These are phyloP conservation scores for Talaromyces ruber DNA, from an alignment of 495 filamentous ascomycete species.

Conservation along the genomic window DNA sequence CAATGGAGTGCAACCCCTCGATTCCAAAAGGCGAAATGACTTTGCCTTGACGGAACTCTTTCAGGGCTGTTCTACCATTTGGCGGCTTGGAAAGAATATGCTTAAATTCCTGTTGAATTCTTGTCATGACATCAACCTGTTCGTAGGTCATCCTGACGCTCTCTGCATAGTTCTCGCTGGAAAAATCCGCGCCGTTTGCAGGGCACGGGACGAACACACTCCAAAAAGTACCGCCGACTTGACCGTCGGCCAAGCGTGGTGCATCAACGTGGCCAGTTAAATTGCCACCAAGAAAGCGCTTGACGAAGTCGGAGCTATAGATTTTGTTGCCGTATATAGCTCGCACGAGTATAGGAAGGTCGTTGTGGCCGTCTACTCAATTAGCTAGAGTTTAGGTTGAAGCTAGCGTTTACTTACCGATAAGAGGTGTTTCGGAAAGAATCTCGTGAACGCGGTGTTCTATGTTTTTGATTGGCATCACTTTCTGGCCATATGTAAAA, in stretches of 20 bases:
- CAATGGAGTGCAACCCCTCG: constrained; percentile 93
- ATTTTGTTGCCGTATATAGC: constrained; percentile 67
- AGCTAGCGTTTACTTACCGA: constrained; percentile 44
- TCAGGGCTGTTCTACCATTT: constrained; percentile 48
- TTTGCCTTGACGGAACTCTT: constrained; percentile 49
- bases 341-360: constrained; percentile 69
- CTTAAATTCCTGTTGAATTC: constrained; percentile 61
- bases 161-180: constrained; percentile 57
- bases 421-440: constrained; percentile 64
- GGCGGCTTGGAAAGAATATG: constrained; percentile 52
- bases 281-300: constrained; percentile 57
- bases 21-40: constrained; percentile 70
- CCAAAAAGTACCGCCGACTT: constrained; percentile 73
- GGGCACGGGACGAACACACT: constrained; percentile 79
- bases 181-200: constrained; percentile 58
- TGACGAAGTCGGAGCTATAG: constrained; percentile 62
- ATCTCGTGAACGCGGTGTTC: constrained; percentile 63
- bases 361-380: constrained; percentile 78
- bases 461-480: constrained; percentile 17
- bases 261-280: constrained; percentile 72
- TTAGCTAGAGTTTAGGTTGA: constrained; percentile 1
- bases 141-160: constrained; percentile 64
- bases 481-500: neutral
- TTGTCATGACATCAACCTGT: constrained; percentile 73
- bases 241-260: constrained; percentile 45